Base-by-base conservation (phyloP, 495 filamentous ascomycete species). In the Penicillium coffeae region DNA sequence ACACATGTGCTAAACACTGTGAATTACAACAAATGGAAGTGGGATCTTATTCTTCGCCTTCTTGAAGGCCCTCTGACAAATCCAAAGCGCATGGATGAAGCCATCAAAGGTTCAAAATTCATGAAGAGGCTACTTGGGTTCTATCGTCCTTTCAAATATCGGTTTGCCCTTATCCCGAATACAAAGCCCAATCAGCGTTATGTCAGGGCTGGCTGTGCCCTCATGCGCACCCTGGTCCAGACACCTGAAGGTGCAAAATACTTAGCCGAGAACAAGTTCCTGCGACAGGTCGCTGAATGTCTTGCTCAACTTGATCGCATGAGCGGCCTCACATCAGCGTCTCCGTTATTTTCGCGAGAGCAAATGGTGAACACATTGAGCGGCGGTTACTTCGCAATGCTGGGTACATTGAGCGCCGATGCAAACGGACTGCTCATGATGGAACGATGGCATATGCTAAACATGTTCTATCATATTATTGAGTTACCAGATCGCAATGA, bases 381-480 rank as follows among this genome's bases (percentile, higher is more conserved):
- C 45, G 84, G 87, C 27, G 93, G 94, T 4, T 98, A 98, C 59
- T 97, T 98, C 69, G 81, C 89, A 14, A 87, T 98, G 71, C 72
- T 98, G 7, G 93, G 93, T 10, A 83, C 84, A 12, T 63, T 98
- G 49, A 96, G 86, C 60, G 83, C 82, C 36, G 89, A 95, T 63
- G 66, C 75, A 0, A 87, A 82, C 48, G 93, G 93, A 1, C 76
- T 96, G 21, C 78, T 82, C 54, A 95, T 97, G 80, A 84, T 98
- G 65, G 91, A 95, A 60, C 77, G 89, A 52, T 97, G 92, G 90
- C 88, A 88, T 51, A 92, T 97, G 76, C 85, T 95, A 62, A 97
- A 96, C 65, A 97, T 97, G 89, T 91, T 96, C 73, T 98, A 98
- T 63, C 92, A 96, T 61, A 93, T 98, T 57, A 81, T 95, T 46